phyloP scores from a whole-genome alignment of 2,329 filamentous ascomycete genomes.

The Mycogone perniciosa region DNA sequence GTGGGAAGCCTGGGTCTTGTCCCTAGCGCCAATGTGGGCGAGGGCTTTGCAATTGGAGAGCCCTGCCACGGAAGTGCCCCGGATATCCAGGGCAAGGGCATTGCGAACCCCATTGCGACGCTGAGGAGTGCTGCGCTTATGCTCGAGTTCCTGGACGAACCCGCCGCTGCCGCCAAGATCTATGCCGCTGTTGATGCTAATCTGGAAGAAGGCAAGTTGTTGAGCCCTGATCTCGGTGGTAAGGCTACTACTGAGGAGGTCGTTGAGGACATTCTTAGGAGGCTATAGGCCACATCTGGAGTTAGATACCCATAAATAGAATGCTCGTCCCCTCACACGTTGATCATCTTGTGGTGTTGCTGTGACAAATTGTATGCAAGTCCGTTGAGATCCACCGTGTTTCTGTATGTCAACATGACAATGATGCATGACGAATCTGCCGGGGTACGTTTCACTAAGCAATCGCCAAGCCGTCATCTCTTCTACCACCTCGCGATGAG shows the following conservation, averaged over 20 bases:
- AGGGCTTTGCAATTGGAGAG: slow-evolving; percentile 52
- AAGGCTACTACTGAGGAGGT: slow-evolving; percentile 81
- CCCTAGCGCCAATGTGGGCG: slow-evolving; percentile 57
- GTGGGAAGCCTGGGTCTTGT: slow-evolving; percentile 69
- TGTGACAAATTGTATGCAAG: too few relatives aligned
- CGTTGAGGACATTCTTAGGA: slow-evolving; percentile 76
- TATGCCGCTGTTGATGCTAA: slow-evolving; percentile 90
- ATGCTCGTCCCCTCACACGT: too few relatives aligned
- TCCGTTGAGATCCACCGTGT: too few relatives aligned
- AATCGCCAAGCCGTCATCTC: too few relatives aligned
- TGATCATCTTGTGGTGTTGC: too few relatives aligned
- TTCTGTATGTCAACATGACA: too few relatives aligned
- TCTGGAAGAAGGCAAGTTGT: slow-evolving; percentile 70
- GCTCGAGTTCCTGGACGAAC: slow-evolving; percentile 91
- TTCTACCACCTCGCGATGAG: too few relatives aligned
- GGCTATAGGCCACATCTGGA: slow-evolving; percentile 49
- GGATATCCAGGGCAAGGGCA: slow-evolving; percentile 66
- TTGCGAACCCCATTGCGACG: slow-evolving; percentile 82
- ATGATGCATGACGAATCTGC: too few relatives aligned
- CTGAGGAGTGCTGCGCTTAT: slow-evolving; percentile 86
- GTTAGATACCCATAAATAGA: too few relatives aligned
- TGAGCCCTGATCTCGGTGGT: slow-evolving; percentile 88
- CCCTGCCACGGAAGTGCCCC: slow-evolving; percentile 67
- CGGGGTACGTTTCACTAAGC: too few relatives aligned
- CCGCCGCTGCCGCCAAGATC: slow-evolving; percentile 79